Evolutionary conservation across 202 grass and related monocot species (phyloP), one percentile per base, ranked within the genome.

Genomic region (Hordeum pubiflorum): DNA sequence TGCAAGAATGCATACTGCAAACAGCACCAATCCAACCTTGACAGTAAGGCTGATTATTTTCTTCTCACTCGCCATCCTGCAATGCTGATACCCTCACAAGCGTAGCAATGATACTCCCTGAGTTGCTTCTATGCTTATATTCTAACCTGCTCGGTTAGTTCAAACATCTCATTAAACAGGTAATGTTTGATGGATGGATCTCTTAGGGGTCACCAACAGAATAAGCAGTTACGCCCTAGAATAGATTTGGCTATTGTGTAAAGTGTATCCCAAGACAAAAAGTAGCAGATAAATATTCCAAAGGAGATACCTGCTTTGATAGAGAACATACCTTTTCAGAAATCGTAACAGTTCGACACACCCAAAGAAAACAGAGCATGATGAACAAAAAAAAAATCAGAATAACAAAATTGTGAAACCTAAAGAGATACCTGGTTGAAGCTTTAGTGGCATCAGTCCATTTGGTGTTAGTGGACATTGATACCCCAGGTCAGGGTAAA

Each of bases 21-120:
- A 36, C 58, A 87, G 75, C 1, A 74, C 48, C 58, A 79, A 50
- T 31, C 37, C 80, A 46, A 79, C 66, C 69, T 38, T 87, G 58
- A 68, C 75, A 68, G 67, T 44, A 31, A 79, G 79, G 58, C 13
- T 87, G 48, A 83, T 6, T 7, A 24, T 4, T 27, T 79, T 83
- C 86, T 79, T 87, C 48, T 87, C 80, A 48, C 6, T 79, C 2
- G 75, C 68, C 75, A 87, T 87, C 68, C 59, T 58, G 74, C 48
- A 29, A 79, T 22, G 75, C 80, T 46, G 24, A 66, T 31, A 60
- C 20, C 22, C 39, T 86, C 65, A 26, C 34, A 8, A 2, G 17
- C 18, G 17, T 54, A n/a, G 50, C 50, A n/a, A 54, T 54, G 50
- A 7, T 1, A 54, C 50, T 54, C 17, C 50, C 50, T 8, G 17